Evolutionary conservation across 2,329 filamentous ascomycete species (phyloP).

Genomic region (Fusarium xylarioides): DNA sequence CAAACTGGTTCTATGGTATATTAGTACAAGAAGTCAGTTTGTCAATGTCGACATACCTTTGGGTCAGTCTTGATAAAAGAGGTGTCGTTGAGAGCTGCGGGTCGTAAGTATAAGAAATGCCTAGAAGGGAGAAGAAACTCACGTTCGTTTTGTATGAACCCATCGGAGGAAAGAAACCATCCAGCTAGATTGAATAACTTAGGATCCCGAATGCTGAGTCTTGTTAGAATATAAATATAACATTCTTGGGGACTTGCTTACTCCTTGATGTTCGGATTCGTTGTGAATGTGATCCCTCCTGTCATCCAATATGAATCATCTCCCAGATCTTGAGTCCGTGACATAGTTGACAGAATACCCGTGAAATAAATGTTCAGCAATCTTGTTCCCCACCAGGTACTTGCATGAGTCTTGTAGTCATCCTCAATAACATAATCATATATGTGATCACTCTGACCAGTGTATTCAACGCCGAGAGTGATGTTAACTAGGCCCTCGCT

Average conservation of each 20-base stretch:
- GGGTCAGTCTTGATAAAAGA: neutral
- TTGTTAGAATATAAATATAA: accelerated
- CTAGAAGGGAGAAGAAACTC: neutral
- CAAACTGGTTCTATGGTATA: neutral
- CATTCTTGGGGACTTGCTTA: neutral
- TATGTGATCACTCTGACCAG: neutral
- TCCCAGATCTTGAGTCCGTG: neutral
- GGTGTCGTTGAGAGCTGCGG: neutral
- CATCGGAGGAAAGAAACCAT: constrained; percentile 14
- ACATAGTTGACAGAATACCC: constrained; percentile 7
- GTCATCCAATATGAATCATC: constrained; percentile 3
- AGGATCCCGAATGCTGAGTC: neutral
- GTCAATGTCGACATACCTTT: accelerated
- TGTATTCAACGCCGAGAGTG: constrained; percentile 15
- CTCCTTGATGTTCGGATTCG: neutral
- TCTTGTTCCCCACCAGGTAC: constrained; percentile 26
- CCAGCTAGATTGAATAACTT: neutral
- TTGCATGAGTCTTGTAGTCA: constrained; percentile 11
- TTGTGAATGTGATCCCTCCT: neutral
- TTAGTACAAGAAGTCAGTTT: accelerated
- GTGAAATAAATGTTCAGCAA: constrained; percentile 17
- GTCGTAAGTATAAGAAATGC: neutral
- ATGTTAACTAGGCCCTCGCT: constrained; percentile 1
- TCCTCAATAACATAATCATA: constrained; percentile 22
- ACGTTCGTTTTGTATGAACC: neutral